phyloP scores from a whole-genome alignment of 108 stramenopile species.

The Seminavis robusta region DNA sequence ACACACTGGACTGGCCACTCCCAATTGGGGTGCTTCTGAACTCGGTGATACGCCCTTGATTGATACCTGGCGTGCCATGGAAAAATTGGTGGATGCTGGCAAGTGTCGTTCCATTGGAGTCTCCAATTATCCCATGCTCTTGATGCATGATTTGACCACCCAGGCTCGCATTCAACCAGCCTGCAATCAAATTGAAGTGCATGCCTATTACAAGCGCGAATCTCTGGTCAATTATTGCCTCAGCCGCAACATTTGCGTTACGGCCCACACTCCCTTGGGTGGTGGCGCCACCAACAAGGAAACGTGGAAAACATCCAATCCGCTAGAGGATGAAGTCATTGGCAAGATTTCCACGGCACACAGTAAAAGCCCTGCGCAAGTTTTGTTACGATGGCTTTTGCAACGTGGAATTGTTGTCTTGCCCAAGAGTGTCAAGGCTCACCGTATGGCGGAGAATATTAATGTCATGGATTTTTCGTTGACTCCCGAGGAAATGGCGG shows the following conservation, averaged over 20 bases:
- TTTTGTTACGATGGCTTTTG: slow-evolving; percentile 8
- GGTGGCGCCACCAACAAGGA: slow-evolving; percentile 1
- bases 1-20: slow-evolving; percentile 8
- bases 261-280: slow-evolving; percentile 20
- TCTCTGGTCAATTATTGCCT: slow-evolving; percentile 16
- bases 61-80: slow-evolving; percentile 41
- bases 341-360: slow-evolving; percentile 15
- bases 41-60: slow-evolving; percentile 7
- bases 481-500: slow-evolving; percentile 20
- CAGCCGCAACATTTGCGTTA: neutral
- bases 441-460: slow-evolving; percentile 22
- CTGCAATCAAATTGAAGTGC: slow-evolving; percentile 40
- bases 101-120: slow-evolving; percentile 29
- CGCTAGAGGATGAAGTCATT: slow-evolving; percentile 15
- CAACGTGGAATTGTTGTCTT: slow-evolving; percentile 16
- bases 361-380: slow-evolving; percentile 11
- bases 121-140: slow-evolving; percentile 25
- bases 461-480: slow-evolving; percentile 32
- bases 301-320: neutral
- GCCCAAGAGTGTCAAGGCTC: slow-evolving; percentile 11
- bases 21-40: neutral
- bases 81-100: slow-evolving; percentile 16
- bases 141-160: slow-evolving; percentile 14
- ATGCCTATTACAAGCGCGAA: slow-evolving; percentile 24
- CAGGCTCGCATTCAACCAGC: slow-evolving; percentile 3